Percentiles rank a stretch among this genome's conserved stretches.
These are phyloP conservation scores for Kwoniella sp. DNA, from an alignment of 768 basidiomycete genomes.

Conservation along the genomic window DNA sequence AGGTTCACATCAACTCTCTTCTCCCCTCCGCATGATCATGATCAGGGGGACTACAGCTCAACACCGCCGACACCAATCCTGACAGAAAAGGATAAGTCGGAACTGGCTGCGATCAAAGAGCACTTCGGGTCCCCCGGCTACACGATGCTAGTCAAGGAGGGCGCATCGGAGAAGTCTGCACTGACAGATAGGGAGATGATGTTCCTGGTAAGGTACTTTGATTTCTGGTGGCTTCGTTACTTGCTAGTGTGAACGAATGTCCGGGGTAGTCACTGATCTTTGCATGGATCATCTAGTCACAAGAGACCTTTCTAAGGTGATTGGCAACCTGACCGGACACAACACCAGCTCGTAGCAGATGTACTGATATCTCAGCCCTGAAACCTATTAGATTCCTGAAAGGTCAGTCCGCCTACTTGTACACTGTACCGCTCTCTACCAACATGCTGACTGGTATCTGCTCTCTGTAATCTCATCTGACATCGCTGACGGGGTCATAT, in stretches of 20 bases:
- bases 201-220: constrained; percentile 52
- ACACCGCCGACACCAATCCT: not conserved
- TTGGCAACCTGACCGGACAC: no score
- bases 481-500: not conserved
- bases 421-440: not conserved
- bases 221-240: no score
- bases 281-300: constrained; percentile 28
- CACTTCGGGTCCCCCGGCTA: constrained; percentile 39
- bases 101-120: constrained; percentile 23
- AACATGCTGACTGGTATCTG: no score
- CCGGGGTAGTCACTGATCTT: no score
- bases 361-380: constrained; percentile 12
- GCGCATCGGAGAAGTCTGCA: constrained; percentile 18
- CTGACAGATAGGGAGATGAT: constrained; percentile 51
- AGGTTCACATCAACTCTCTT: constrained; percentile 1
- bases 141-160: constrained; percentile 30
- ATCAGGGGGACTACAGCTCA: not conserved
- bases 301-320: constrained; percentile 46
- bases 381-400: constrained; percentile 43
- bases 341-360: no score
- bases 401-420: constrained; percentile 19
- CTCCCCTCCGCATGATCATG: constrained; percentile 1
- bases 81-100: constrained; percentile 5
- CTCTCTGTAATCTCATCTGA: not conserved
- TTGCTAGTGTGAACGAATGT: not conserved